A percentile compares a stretch with the other conserved stretches of the same genome.
phyloP scores from a whole-genome alignment of 768 basidiomycete genomes.

The Mycena alexandri region DNA sequence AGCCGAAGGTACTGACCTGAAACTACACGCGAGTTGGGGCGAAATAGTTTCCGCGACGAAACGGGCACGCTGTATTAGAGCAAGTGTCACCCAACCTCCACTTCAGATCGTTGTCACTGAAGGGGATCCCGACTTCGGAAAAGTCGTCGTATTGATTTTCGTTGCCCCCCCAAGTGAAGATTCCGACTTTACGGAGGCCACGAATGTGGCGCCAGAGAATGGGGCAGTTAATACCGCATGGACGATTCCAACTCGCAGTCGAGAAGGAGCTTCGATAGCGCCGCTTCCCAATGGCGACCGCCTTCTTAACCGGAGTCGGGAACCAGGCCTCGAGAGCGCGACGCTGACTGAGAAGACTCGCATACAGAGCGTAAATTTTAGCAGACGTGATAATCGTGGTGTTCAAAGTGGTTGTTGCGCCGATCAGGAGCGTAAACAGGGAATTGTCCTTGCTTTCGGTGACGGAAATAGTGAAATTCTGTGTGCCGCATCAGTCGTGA shows the following conservation, averaged over 20 bases:
- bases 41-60: neutral
- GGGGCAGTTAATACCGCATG: neutral
- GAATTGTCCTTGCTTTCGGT: neutral
- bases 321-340: neutral
- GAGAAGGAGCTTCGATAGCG: neutral
- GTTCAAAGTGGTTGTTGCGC: neutral
- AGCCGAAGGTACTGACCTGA: no score
- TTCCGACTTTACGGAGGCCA: neutral
- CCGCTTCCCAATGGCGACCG: neutral
- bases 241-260: neutral
- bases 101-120: neutral
- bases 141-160: neutral
- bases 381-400: neutral
- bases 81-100: neutral
- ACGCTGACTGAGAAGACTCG: neutral
- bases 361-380: neutral
- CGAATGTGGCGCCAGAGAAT: neutral
- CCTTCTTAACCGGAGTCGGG: neutral
- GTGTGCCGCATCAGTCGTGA: no score
- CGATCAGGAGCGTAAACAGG: neutral
- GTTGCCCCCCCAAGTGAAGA: neutral
- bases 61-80: neutral
- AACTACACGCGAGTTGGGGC: no score
- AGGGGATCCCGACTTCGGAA: neutral
- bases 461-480: neutral